A percentile compares a stretch with the other conserved stretches of the same genome.
These are phyloP conservation scores for Mollisia scopiformis DNA, from an alignment of 2,329 filamentous ascomycete species.

Conservation along the genomic window DNA sequence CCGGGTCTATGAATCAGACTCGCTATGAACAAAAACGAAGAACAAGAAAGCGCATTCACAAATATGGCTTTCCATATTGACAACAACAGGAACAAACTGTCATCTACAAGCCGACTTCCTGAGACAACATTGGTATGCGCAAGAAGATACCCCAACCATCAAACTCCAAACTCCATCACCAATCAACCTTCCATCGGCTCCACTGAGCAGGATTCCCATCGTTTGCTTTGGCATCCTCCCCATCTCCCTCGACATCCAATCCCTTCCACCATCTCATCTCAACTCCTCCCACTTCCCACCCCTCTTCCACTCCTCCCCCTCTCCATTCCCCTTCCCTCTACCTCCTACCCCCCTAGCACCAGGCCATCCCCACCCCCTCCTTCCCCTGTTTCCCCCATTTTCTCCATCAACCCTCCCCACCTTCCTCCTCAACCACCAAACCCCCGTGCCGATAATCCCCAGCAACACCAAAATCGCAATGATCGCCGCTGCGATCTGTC, in stretches of 20 bases:
- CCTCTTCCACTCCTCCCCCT: not conserved
- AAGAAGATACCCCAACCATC: too few relatives aligned
- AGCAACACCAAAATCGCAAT: not conserved
- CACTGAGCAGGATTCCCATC: too few relatives aligned
- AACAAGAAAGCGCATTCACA: too few relatives aligned
- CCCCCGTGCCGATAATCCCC: not conserved
- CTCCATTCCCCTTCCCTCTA: not conserved
- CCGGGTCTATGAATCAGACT: too few relatives aligned
- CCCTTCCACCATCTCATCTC: not conserved
- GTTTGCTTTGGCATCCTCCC: not conserved
- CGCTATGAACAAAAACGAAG: too few relatives aligned
- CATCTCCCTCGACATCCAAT: not conserved
- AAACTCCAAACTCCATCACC: too few relatives aligned
- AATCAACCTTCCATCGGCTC: too few relatives aligned
- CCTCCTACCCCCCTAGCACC: not conserved
- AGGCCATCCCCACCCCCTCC: not conserved
- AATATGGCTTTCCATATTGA: too few relatives aligned
- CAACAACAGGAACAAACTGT: too few relatives aligned
- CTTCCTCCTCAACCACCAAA: not conserved
- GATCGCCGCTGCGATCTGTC: not conserved
- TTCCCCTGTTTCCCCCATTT: not conserved
- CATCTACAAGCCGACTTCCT: too few relatives aligned
- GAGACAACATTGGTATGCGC: too few relatives aligned
- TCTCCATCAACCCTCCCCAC: not conserved
- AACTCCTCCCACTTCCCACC: not conserved